phyloP scores from a whole-genome alignment of 1,284 basidiomycete genomes.

The Papiliotrema nemorosa region DNA sequence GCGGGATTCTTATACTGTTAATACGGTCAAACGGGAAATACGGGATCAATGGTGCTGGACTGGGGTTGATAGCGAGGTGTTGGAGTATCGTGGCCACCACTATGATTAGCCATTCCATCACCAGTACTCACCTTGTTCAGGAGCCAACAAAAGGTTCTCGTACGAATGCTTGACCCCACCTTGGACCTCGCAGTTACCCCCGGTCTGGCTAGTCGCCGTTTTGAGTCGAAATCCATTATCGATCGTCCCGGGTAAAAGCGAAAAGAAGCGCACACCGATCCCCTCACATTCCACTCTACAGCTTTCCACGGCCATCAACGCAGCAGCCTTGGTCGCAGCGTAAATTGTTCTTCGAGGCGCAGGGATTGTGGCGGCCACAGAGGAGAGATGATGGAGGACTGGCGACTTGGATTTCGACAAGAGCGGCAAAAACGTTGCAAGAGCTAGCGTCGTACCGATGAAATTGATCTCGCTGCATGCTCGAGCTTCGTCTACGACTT shows the following conservation, averaged over 20 bases:
- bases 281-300: conserved; percentile 58
- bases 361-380: conserved; percentile 73
- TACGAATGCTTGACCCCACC: conserved; percentile 33
- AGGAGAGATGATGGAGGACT: conserved; percentile 74
- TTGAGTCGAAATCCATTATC: conserved; percentile 76
- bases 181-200: conserved; percentile 34
- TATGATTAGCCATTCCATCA: conserved; percentile 9
- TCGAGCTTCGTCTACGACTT: conserved; percentile 45
- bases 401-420: conserved; percentile 65
- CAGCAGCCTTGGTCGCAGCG: conserved; percentile 76
- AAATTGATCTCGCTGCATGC: conserved; percentile 50
- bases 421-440: conserved; percentile 68
- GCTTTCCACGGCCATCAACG: conserved; percentile 69
- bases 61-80: conserved; percentile 38
- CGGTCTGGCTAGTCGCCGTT: conserved; percentile 55
- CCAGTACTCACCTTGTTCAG: conserved; percentile 27
- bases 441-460: conserved; percentile 51
- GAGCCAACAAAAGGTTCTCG: conserved; percentile 38
- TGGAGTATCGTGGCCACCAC: conserved; percentile 42
- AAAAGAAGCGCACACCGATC: conserved; percentile 47
- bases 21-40: conserved; percentile 39
- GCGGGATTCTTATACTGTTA: conserved; percentile 27
- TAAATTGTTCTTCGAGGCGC: conserved; percentile 84
- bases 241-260: conserved; percentile 49
- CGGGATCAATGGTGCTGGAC: conserved; percentile 36